A percentile compares a stretch with the other conserved stretches of the same genome.
These are phyloP conservation scores for Mucor saturninus DNA, from an alignment of 371 early-diverging fungal genomes.

Conservation along the genomic window DNA sequence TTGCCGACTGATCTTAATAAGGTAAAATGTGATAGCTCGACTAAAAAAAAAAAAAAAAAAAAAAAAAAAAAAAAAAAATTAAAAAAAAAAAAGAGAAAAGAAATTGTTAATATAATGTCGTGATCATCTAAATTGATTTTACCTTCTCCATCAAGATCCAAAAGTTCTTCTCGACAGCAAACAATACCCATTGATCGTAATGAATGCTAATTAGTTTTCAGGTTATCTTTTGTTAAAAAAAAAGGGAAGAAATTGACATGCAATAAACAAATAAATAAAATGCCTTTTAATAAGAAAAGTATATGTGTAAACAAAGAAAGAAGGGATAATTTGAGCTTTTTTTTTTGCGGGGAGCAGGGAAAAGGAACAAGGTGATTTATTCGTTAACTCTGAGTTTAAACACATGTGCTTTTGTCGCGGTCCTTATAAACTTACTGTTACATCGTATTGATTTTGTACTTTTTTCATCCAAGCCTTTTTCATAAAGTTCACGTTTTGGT, in stretches of 20 bases:
- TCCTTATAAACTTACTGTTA: neutral
- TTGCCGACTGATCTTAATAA: constrained; percentile 72
- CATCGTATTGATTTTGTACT: neutral
- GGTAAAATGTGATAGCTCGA: constrained; percentile 68
- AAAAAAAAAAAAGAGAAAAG: no score
- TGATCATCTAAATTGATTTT: constrained; percentile 5
- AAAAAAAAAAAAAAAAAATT: no score
- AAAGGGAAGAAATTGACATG: neutral
- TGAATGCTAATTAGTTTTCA: neutral
- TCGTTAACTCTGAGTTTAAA: no score
- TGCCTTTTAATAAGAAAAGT: neutral
- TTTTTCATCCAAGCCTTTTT: neutral
- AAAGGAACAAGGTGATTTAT: no score
- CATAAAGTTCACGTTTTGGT: neutral
- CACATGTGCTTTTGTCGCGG: neutral
- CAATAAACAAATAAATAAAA: constrained; percentile 2
- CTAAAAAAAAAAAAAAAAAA: constrained; percentile 6
- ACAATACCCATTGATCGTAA: constrained; percentile 43
- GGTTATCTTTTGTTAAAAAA: neutral
- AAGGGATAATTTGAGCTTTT: no score
- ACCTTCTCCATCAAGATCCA: constrained; percentile 55
- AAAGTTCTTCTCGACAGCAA: constrained; percentile 44
- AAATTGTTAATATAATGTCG: neutral
- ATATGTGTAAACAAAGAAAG: neutral
- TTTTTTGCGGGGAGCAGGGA: no score